A percentile compares a stretch with the other conserved stretches of the same genome.
Conservation (phyloP, 2,329 filamentous ascomycete genomes). For the Epichloe aotearoae region DNA sequence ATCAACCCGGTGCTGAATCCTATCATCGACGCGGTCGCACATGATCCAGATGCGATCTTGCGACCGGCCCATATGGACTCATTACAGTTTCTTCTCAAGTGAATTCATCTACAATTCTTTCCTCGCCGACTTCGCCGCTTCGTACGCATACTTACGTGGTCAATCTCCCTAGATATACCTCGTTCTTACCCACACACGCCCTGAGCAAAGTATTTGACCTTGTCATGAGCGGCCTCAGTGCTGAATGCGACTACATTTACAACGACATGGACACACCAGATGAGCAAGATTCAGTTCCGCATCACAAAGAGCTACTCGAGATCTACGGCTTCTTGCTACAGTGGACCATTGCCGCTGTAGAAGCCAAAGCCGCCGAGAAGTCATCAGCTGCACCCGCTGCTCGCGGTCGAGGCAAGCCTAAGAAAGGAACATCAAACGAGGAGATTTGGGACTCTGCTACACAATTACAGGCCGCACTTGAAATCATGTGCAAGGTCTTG, state of each 20-base stretch:
- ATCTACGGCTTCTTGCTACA: constrained; percentile 89
- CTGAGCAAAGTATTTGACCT: constrained; percentile 90
- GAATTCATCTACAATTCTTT: constrained; percentile 27
- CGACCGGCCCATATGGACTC: constrained; percentile 76
- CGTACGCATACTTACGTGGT: constrained; percentile 15
- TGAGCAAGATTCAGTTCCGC: constrained; percentile 72
- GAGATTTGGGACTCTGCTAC: constrained; percentile 76
- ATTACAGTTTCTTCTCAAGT: constrained; percentile 93
- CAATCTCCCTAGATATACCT: constrained; percentile 59
- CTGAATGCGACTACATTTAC: constrained; percentile 75
- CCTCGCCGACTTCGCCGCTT: not conserved
- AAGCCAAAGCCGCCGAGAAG: constrained; percentile 87
- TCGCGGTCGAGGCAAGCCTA: constrained; percentile 61
- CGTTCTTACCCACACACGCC: constrained; percentile 64
- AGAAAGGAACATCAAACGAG: constrained; percentile 68
- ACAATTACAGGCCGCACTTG: constrained; percentile 78
- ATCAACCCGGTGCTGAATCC: constrained; percentile 81
- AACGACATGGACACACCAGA: constrained; percentile 74
- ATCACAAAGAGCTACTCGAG: constrained; percentile 86
- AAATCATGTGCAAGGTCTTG: constrained; percentile 91
- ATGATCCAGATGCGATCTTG: constrained; percentile 79
- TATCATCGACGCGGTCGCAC: constrained; percentile 83
- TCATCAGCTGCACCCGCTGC: constrained; percentile 53
- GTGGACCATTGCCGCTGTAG: constrained; percentile 90
- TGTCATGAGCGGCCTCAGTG: constrained; percentile 70